A percentile compares a stretch with the other conserved stretches of the same genome.
phyloP scores from a whole-genome alignment of 129 eudicot genomes.

The Centaurea solstitialis region DNA sequence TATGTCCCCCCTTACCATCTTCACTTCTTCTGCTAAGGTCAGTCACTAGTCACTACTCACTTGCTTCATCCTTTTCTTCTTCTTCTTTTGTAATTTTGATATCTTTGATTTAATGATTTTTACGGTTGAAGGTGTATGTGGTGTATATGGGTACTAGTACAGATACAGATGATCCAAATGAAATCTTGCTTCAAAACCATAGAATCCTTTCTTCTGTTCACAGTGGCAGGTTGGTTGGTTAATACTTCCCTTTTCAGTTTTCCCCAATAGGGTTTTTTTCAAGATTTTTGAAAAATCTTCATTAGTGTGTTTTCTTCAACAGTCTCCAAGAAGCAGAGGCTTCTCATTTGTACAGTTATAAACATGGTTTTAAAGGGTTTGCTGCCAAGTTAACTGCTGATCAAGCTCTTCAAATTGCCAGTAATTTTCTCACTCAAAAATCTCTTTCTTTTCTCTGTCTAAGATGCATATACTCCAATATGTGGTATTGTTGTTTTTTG shows the following conservation, averaged over 20 bases:
- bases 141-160: slow-evolving; percentile 75
- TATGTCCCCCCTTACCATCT: slow-evolving; percentile 35
- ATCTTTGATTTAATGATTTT: slow-evolving; percentile 15
- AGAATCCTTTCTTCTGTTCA: slow-evolving; percentile 71
- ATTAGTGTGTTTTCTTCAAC: slow-evolving; percentile 10
- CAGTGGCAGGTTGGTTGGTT: slow-evolving; percentile 67
- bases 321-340: slow-evolving; percentile 72
- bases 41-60: background rate
- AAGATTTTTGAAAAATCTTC: background rate
- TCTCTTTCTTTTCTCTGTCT: background rate
- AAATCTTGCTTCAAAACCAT: slow-evolving; percentile 60
- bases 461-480: background rate
- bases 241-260: background rate
- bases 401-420: slow-evolving; percentile 73
- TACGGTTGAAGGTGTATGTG: slow-evolving; percentile 66
- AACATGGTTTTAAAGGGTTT: slow-evolving; percentile 88
- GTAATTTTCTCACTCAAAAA: slow-evolving; percentile 32
- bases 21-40: slow-evolving; percentile 62
- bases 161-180: slow-evolving; percentile 56
- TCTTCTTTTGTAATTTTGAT: background rate
- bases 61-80: no score
- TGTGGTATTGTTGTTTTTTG: background rate
- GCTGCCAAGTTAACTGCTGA: slow-evolving; percentile 78
- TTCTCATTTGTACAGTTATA: slow-evolving; percentile 78
- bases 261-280: background rate